Base-by-base conservation (phyloP, 1,284 basidiomycete species). In the Rhizoctonia solani region DNA sequence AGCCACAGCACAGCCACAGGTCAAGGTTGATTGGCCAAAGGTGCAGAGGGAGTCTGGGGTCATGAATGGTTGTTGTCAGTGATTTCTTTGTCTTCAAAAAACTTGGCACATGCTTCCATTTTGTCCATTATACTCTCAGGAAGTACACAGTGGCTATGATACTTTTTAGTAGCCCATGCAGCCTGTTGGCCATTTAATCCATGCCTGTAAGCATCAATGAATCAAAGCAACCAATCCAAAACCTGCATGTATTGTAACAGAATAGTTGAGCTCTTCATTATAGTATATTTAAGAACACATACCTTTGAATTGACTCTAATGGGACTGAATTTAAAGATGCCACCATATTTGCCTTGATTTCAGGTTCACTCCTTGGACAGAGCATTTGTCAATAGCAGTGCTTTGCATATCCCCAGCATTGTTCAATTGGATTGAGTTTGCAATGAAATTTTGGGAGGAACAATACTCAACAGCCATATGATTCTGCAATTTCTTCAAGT, bases 371-470 rank as follows among this genome's bases (percentile, higher is more conserved):
- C 0, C 54, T 63, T 1, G 70, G 69, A 1, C 42, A 14, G 0
- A 68, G 69, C 1, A 21, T 39, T 6, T 69, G 8, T 0, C 67
- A 55, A 53, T 76, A 76, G 1, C 68, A 19, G 23, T 68, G 61
- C 68, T 78, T 77, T 23, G 76, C 72, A 4, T 72, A 70, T 5
- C 76, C 77, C 76, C 76, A 77, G 66, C 76, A 77, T 53, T 73
- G 75, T 56, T 76, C 72, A 59, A 78, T 79, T 25, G 73, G 76
- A 66, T 78, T 78, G 6, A 78, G 72, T 61, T 78, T 74, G 70
- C 76, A 78, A 65, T 79, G 76, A 68, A 74, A 79, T 61, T 77
- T 78, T 4, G 74, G 76, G 4, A 77, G 71, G 54, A 76, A 75
- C 42, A 69, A 21, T 29, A 65, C 68, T 8, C 41, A 41, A 63